A percentile compares a stretch with the other conserved stretches of the same genome.
phyloP scores from a whole-genome alignment of 129 eudicot genomes.

The Dittrichia graveolens region DNA sequence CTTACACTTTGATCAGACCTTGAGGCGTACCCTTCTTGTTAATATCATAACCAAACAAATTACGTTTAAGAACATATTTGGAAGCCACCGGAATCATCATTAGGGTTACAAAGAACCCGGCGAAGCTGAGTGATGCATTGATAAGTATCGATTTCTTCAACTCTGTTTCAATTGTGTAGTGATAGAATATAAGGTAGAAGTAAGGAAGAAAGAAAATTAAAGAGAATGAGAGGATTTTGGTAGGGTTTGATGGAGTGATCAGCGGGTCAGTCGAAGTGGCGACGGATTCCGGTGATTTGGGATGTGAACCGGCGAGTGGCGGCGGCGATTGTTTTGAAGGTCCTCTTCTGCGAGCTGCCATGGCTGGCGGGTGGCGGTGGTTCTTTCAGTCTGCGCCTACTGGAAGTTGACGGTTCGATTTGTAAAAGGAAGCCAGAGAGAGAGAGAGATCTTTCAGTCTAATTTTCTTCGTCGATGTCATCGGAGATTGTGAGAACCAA shows the following conservation, averaged over 20 bases:
- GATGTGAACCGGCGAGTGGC: constrained; percentile 20
- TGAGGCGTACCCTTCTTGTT: constrained; percentile 93
- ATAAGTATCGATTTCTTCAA: constrained; percentile 69
- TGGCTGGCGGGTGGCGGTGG: constrained; percentile 14
- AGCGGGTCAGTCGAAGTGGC: constrained; percentile 34
- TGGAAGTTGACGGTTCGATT: neutral
- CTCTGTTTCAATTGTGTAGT: constrained; percentile 57
- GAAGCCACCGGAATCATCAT: constrained; percentile 86
- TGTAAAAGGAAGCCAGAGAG: too few relatives aligned
- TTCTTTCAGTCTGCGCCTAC: neutral
- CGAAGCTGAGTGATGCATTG: constrained; percentile 59
- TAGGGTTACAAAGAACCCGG: constrained; percentile 62
- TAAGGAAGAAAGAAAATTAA: constrained; percentile 61
- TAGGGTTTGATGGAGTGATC: constrained; percentile 50
- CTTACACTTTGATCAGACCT: constrained; percentile 78
- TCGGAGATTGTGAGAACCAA: neutral
- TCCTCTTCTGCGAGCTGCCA: constrained; percentile 67
- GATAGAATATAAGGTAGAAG: constrained; percentile 52
- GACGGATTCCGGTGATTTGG: constrained; percentile 19
- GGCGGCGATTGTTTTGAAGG: constrained; percentile 26
- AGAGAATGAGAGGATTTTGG: constrained; percentile 45
- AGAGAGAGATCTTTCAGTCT: too few relatives aligned
- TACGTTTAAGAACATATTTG: constrained; percentile 66
- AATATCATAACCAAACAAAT: constrained; percentile 82
- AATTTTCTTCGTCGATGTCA: neutral